phyloP scores from a whole-genome alignment of 1,139 yeast genomes.

The Petasospora fabianii region DNA sequence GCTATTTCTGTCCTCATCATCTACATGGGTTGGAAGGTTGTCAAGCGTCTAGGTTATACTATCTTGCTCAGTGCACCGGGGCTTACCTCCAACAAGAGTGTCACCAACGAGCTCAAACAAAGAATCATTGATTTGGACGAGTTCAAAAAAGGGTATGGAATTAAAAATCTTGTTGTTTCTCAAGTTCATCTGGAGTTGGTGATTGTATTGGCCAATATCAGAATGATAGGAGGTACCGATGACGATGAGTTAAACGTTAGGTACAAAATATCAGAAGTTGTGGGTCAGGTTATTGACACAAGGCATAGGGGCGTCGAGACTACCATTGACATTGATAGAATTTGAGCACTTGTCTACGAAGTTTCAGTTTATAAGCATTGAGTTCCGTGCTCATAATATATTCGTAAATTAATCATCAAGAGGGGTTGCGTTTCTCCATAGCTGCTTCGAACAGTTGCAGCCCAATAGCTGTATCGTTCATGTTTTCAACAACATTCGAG shows the following conservation, averaged over 20 bases:
- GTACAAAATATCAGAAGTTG: slow-evolving; percentile 48
- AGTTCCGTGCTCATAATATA: too few species aligned
- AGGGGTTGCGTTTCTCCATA: slow-evolving; percentile 65
- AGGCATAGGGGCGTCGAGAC: slow-evolving; percentile 39
- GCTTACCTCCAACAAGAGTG: slow-evolving; percentile 36
- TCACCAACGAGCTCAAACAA: slow-evolving; percentile 38
- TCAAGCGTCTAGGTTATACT: slow-evolving; percentile 48
- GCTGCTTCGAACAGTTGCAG: slow-evolving; percentile 74
- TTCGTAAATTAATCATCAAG: slow-evolving; percentile 16
- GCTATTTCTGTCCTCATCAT: slow-evolving; percentile 47
- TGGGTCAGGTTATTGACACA: slow-evolving; percentile 32
- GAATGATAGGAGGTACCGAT: slow-evolving; percentile 64
- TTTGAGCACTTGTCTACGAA: too few species aligned
- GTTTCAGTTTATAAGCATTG: too few species aligned
- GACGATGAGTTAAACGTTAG: slow-evolving; percentile 62
- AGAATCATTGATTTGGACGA: slow-evolving; percentile 43
- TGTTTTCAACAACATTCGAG: slow-evolving; percentile 45
- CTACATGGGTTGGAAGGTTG: slow-evolving; percentile 52
- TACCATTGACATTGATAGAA: slow-evolving; percentile 58
- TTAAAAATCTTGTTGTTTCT: slow-evolving; percentile 51
- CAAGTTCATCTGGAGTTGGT: slow-evolving; percentile 59
- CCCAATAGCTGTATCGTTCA: slow-evolving; percentile 67
- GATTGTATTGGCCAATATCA: slow-evolving; percentile 51
- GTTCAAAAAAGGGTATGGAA: slow-evolving; percentile 45
- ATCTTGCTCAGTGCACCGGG: slow-evolving; percentile 52